Percentiles rank a stretch among this genome's conserved stretches.
Evolutionary conservation across 176 grass and related monocot species (phyloP).

Genomic region (Cenchrus fungigraminus): DNA sequence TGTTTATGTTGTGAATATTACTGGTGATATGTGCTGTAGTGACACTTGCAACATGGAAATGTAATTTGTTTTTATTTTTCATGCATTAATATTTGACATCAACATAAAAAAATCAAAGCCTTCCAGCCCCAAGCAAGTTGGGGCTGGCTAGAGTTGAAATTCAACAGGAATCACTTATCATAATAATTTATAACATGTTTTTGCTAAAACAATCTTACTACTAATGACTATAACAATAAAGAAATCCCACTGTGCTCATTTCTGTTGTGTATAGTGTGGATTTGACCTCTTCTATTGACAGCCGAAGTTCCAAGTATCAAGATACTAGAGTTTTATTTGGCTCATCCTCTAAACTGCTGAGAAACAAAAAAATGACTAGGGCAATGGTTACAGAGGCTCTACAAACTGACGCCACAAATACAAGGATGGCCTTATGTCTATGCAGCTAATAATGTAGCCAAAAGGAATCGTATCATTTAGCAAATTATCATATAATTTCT

Average conservation of each 20-base stretch:
- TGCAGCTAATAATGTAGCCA: background rate
- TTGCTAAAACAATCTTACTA: background rate
- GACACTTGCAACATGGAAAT: background rate
- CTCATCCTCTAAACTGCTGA: background rate
- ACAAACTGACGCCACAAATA: background rate
- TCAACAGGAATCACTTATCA: background rate
- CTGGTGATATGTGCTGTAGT: background rate
- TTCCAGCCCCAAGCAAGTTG: no score
- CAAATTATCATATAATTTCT: background rate
- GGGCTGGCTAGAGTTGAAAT: no score
- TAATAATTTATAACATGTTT: background rate
- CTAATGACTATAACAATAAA: background rate
- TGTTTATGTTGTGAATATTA: constrained; percentile 7
- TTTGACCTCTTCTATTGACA: constrained; percentile 4
- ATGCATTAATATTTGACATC: no score
- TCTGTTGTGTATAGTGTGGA: background rate
- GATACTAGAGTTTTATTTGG: background rate
- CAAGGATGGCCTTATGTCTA: background rate
- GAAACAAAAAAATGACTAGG: constrained; percentile 19
- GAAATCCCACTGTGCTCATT: background rate
- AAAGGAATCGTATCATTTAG: background rate
- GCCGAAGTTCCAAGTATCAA: background rate
- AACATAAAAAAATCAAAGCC: no score
- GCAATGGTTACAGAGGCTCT: background rate
- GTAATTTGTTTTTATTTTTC: background rate